A percentile compares a stretch with the other conserved stretches of the same genome.
Evolutionary conservation across 495 filamentous ascomycete genomes (phyloP).

Genomic region (Penicillium dipodomyicola): DNA sequence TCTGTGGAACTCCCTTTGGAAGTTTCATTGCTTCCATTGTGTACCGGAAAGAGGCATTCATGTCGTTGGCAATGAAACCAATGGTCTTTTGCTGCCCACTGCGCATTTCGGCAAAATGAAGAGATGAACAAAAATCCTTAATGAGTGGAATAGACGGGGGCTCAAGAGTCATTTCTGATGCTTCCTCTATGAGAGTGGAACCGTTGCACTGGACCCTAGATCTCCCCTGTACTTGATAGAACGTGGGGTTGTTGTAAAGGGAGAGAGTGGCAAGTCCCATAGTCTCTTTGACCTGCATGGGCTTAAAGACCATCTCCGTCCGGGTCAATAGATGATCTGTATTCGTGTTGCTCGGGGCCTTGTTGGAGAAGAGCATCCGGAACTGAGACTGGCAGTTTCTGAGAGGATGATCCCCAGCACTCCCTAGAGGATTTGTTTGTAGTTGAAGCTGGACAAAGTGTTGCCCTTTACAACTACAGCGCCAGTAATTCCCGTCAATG

Average conservation of each 20-base stretch:
- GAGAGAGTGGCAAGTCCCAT: no score
- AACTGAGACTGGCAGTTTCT: neutral
- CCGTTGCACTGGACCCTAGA: neutral
- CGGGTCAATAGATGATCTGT: slow-evolving; percentile 8
- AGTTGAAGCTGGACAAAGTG: slow-evolving; percentile 15
- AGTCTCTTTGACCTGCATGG: slow-evolving; percentile 14
- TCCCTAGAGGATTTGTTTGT: slow-evolving; percentile 2
- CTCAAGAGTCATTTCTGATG: neutral
- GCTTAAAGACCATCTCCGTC: slow-evolving; percentile 15
- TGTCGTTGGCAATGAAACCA: slow-evolving; percentile 14
- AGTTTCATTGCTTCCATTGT: slow-evolving; percentile 8
- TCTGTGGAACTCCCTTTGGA: neutral
- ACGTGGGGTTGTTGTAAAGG: no score
- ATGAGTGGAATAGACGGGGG: neutral
- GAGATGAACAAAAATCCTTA: slow-evolving; percentile 9
- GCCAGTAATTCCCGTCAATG: slow-evolving; percentile 8
- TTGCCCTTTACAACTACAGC: slow-evolving; percentile 2
- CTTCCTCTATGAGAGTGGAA: slow-evolving; percentile 1
- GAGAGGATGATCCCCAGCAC: neutral
- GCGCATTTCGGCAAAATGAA: neutral
- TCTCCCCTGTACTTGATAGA: neutral
- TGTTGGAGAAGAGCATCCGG: slow-evolving; percentile 10
- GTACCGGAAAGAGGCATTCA: slow-evolving; percentile 2
- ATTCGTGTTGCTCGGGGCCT: neutral
- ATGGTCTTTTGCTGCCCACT: slow-evolving; percentile 8